phyloP scores from a whole-genome alignment of 768 basidiomycete species.

The Coprinellus aureogranulatus region DNA sequence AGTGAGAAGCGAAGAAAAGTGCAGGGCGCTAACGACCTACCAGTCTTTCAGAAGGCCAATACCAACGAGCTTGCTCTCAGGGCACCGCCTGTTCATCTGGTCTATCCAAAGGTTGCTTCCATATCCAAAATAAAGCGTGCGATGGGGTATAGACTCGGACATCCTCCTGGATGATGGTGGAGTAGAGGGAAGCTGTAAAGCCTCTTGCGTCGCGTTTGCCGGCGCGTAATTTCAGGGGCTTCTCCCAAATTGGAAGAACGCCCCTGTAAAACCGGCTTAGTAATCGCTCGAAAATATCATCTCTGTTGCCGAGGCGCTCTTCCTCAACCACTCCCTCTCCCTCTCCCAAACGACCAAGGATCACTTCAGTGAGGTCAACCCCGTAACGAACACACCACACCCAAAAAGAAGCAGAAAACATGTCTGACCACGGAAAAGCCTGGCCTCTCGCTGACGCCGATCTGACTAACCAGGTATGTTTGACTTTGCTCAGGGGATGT shows the following conservation, averaged over 20 bases:
- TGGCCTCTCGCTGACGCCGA: constrained; percentile 85
- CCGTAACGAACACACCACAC: constrained; percentile 9
- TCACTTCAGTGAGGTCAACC: constrained; percentile 78
- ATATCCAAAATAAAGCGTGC: constrained; percentile 44
- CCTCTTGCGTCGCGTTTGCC: neutral
- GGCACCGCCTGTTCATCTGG: constrained; percentile 48
- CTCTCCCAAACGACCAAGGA: constrained; percentile 86
- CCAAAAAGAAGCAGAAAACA: constrained; percentile 28
- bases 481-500: too few relatives aligned
- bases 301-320: neutral
- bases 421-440: constrained; percentile 73
- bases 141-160: neutral
- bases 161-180: neutral
- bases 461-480: constrained; percentile 83
- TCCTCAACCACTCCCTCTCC: neutral
- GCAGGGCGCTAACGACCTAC: constrained; percentile 17
- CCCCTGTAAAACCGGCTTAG: neutral
- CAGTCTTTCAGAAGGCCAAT: constrained; percentile 40
- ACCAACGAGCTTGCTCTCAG: constrained; percentile 40
- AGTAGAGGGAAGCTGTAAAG: neutral
- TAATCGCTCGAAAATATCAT: neutral
- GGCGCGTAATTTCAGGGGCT: neutral
- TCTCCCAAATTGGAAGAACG: neutral
- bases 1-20: too few relatives aligned
- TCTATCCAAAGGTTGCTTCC: constrained; percentile 51